phyloP scores from a whole-genome alignment of 805 yeast genomes.

The Pichia nakasei region DNA sequence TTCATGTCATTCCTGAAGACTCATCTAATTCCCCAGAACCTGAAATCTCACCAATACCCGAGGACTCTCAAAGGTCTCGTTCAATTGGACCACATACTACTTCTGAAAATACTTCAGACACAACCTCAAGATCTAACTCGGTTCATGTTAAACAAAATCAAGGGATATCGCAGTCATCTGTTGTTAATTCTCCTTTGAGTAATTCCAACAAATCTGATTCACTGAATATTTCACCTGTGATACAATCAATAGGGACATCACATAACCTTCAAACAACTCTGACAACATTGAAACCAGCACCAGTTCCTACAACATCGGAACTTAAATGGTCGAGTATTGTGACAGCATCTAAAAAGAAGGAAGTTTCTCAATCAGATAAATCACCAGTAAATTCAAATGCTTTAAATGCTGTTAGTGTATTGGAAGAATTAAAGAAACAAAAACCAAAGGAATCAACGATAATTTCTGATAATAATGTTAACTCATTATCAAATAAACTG shows the following conservation, averaged over 20 bases:
- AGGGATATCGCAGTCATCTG: not conserved
- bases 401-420: slow-evolving; percentile 29
- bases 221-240: slow-evolving; percentile 4
- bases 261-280: slow-evolving; percentile 14
- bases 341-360: slow-evolving; percentile 15
- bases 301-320: slow-evolving; percentile 27
- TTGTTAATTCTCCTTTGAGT: not conserved
- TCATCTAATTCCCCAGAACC: slow-evolving; percentile 5
- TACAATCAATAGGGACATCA: slow-evolving; percentile 14
- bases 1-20: slow-evolving; percentile 18
- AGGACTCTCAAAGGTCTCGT: not conserved
- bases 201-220: slow-evolving; percentile 1
- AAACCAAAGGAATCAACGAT: slow-evolving; percentile 20
- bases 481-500: not conserved
- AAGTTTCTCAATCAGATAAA: not conserved
- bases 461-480: not conserved
- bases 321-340: slow-evolving; percentile 29
- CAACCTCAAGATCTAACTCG: slow-evolving; percentile 4
- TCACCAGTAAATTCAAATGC: slow-evolving; percentile 23
- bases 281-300: slow-evolving; percentile 29
- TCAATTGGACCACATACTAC: not conserved
- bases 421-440: slow-evolving; percentile 29
- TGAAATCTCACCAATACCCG: slow-evolving; percentile 6
- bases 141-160: not conserved
- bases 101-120: not conserved